A percentile compares a stretch with the other conserved stretches of the same genome.
phyloP scores from a whole-genome alignment of 352 stramenopile species.

The Globisporangium perplexum region DNA sequence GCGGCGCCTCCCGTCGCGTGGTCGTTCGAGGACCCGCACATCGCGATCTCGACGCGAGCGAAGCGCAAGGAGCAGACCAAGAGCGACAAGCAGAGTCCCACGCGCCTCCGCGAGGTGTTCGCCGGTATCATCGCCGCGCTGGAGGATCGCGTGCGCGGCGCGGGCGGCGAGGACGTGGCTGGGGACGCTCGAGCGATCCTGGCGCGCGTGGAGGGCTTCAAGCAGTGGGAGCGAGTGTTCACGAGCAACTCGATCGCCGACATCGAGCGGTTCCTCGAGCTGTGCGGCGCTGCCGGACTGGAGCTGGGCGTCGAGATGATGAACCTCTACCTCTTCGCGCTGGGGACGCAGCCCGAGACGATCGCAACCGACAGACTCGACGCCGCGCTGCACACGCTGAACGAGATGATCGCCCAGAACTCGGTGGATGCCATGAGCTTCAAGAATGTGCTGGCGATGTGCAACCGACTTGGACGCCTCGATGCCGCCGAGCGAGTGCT shows the following conservation, averaged over 20 bases:
- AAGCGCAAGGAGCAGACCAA: conserved; percentile 12
- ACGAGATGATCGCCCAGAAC: conserved; percentile 23
- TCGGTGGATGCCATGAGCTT: conserved; percentile 22
- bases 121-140: not conserved
- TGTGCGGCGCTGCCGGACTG: not conserved
- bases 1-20: conserved; percentile 6
- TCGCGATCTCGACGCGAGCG: conserved; percentile 7
- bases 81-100: conserved; percentile 5
- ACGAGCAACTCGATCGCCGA: conserved; percentile 2
- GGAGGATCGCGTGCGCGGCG: not conserved
- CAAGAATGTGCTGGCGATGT: conserved; percentile 30
- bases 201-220: conserved; percentile 4
- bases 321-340: conserved; percentile 13
- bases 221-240: conserved; percentile 15
- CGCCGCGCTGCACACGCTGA: conserved; percentile 26
- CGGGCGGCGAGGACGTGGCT: no score
- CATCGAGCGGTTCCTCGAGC: conserved; percentile 6
- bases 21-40: conserved; percentile 3
- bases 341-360: not conserved
- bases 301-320: conserved; percentile 3
- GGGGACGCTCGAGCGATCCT: not conserved
- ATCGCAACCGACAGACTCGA: conserved; percentile 7
- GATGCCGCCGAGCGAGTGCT: conserved; percentile 28
- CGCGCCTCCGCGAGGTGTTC: not conserved
- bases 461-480: conserved; percentile 25